Percentiles rank a stretch among this genome's conserved stretches.
Evolutionary conservation across 2,329 filamentous ascomycete species (phyloP).

Genomic region (Sporothrix inflata): DNA sequence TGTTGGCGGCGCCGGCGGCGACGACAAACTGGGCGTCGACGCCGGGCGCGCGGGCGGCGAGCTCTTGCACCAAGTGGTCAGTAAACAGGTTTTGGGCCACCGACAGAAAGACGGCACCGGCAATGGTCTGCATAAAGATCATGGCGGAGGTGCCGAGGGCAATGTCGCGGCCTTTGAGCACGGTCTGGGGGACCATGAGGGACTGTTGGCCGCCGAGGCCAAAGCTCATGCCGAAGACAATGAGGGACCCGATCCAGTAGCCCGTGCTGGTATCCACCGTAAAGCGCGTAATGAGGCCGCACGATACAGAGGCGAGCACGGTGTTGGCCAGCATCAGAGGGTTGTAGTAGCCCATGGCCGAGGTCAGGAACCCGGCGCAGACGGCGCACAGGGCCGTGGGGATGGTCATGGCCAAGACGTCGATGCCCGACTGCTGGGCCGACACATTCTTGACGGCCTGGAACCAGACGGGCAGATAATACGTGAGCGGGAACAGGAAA

Average conservation of each 20-base stretch:
- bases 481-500: slow-evolving; percentile 31
- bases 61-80: slow-evolving; percentile 39
- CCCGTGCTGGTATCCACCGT: slow-evolving; percentile 34
- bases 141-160: slow-evolving; percentile 41
- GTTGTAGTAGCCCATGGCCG: slow-evolving; percentile 42
- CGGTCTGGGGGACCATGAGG: slow-evolving; percentile 37
- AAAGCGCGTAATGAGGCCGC: slow-evolving; percentile 43
- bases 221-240: slow-evolving; percentile 37
- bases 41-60: not conserved
- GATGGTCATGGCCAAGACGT: slow-evolving; percentile 36
- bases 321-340: slow-evolving; percentile 35
- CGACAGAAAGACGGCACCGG: slow-evolving; percentile 53
- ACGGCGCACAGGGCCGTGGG: slow-evolving; percentile 36
- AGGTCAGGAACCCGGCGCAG: slow-evolving; percentile 33
- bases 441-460: slow-evolving; percentile 40
- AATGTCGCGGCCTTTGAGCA: slow-evolving; percentile 34
- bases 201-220: slow-evolving; percentile 38
- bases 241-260: slow-evolving; percentile 42
- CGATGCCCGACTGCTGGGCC: slow-evolving; percentile 42
- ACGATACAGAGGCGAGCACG: slow-evolving; percentile 36
- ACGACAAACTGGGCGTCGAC: slow-evolving; percentile 9
- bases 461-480: slow-evolving; percentile 45
- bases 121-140: slow-evolving; percentile 56
- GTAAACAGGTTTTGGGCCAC: slow-evolving; percentile 58
- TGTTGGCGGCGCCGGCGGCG: not conserved